A percentile compares a stretch with the other conserved stretches of the same genome.
These are phyloP conservation scores for Tetragonia tetragonoides DNA, from an alignment of 148 eudicot species.

Conservation along the genomic window DNA sequence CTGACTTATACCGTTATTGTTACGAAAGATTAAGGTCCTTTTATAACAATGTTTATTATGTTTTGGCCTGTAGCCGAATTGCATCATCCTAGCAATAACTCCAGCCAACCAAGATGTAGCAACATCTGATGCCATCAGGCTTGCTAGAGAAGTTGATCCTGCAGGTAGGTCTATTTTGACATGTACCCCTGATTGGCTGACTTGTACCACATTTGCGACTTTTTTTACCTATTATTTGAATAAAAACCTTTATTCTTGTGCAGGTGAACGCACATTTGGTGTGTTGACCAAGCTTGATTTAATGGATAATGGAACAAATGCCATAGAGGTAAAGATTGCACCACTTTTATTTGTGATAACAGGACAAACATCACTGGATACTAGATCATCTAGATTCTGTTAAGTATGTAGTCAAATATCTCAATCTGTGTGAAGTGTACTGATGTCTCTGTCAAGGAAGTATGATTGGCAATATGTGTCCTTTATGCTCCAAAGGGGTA, in stretches of 20 bases:
- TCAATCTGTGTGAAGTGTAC: neutral
- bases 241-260: constrained; percentile 5
- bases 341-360: neutral
- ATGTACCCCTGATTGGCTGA: constrained; percentile 2
- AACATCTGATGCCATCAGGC: constrained; percentile 88
- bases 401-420: neutral
- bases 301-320: constrained; percentile 77
- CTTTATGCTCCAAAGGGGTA: neutral
- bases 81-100: constrained; percentile 81
- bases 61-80: constrained; percentile 56
- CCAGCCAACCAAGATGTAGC: constrained; percentile 95
- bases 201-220: neutral
- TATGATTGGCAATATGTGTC: neutral
- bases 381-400: neutral
- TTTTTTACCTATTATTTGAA: neutral
- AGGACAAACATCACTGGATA: too few species aligned
- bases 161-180: constrained; percentile 36
- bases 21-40: neutral
- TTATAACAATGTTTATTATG: neutral
- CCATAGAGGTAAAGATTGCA: constrained; percentile 42
- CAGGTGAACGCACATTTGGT: constrained; percentile 69
- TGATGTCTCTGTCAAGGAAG: neutral
- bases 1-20: neutral
- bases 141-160: constrained; percentile 84
- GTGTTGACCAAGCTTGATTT: constrained; percentile 71